A percentile compares a stretch with the other conserved stretches of the same genome.
Evolutionary conservation across 176 grass and related monocot genomes (phyloP).

Genomic region (Oryza glaberrima): DNA sequence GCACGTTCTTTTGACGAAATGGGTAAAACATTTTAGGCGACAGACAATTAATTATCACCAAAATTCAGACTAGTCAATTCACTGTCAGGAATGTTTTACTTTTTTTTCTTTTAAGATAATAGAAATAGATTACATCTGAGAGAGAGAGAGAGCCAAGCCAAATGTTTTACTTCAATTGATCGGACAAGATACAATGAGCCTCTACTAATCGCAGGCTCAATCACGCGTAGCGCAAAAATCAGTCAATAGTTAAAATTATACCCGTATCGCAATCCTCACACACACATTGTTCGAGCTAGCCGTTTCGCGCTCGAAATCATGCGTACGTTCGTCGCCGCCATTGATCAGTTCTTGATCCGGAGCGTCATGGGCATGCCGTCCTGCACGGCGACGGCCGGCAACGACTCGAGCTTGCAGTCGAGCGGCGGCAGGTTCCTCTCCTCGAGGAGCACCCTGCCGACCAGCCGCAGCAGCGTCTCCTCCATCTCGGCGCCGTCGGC

Average conservation of each 20-base stretch:
- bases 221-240: neutral
- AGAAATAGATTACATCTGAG: too few species aligned
- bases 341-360: constrained; percentile 62
- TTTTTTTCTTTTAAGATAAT: too few species aligned
- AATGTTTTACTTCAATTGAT: neutral
- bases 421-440: constrained; percentile 8
- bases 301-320: neutral
- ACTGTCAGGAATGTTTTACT: neutral
- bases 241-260: constrained; percentile 20
- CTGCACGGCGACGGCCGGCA: constrained; percentile 46
- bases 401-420: constrained; percentile 65
- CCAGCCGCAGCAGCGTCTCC: constrained; percentile 56
- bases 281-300: constrained; percentile 1
- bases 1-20: too few species aligned
- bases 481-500: constrained; percentile 59
- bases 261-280: neutral
- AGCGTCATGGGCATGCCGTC: constrained; percentile 59
- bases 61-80: neutral
- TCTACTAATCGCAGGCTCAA: neutral
- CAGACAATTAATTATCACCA: neutral
- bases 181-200: constrained; percentile 32
- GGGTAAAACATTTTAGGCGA: neutral
- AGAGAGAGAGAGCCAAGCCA: too few species aligned
- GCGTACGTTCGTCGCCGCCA: neutral
- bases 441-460: constrained; percentile 46